A percentile compares a stretch with the other conserved stretches of the same genome.
These are phyloP conservation scores for Abortiporus biennis DNA, from an alignment of 1,284 basidiomycete species.

Conservation along the genomic window DNA sequence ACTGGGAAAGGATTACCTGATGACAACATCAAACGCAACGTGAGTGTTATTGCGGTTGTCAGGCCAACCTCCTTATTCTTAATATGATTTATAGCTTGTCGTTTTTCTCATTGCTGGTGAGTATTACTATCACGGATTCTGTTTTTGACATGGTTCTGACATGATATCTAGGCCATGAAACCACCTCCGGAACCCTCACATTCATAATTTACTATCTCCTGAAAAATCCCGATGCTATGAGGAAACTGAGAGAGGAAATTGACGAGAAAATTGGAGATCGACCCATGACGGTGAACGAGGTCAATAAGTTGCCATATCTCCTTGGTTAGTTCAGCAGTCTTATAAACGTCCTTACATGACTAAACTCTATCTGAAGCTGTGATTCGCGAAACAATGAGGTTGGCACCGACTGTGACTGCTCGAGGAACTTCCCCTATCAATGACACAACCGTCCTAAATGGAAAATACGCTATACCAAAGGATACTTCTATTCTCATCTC, in stretches of 20 bases:
- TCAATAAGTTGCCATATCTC: slow-evolving; percentile 38
- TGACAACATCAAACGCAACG: slow-evolving; percentile 40
- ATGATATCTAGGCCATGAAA: slow-evolving; percentile 35
- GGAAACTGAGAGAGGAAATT: slow-evolving; percentile 39
- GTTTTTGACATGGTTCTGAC: background rate
- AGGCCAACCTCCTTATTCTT: background rate
- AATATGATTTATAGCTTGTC: slow-evolving; percentile 28
- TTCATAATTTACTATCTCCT: slow-evolving; percentile 39
- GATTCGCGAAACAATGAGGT: slow-evolving; percentile 41
- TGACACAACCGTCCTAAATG: slow-evolving; percentile 32
- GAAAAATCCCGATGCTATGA: slow-evolving; percentile 37
- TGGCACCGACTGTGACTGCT: slow-evolving; percentile 33
- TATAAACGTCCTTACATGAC: background rate
- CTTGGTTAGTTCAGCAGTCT: slow-evolving; percentile 21
- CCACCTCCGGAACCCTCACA: slow-evolving; percentile 36
- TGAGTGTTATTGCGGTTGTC: slow-evolving; percentile 18
- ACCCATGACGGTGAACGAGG: slow-evolving; percentile 30
- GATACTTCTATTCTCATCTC: slow-evolving; percentile 27
- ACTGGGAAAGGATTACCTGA: slow-evolving; percentile 39
- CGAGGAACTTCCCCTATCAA: slow-evolving; percentile 28
- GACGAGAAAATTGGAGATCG: slow-evolving; percentile 36
- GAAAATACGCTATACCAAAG: slow-evolving; percentile 35
- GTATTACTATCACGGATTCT: slow-evolving; percentile 5
- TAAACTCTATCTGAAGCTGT: slow-evolving; percentile 27
- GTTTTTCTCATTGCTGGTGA: slow-evolving; percentile 48